Conservation (phyloP, 441 rosid species). For the Adansonia madagascariensis region DNA sequence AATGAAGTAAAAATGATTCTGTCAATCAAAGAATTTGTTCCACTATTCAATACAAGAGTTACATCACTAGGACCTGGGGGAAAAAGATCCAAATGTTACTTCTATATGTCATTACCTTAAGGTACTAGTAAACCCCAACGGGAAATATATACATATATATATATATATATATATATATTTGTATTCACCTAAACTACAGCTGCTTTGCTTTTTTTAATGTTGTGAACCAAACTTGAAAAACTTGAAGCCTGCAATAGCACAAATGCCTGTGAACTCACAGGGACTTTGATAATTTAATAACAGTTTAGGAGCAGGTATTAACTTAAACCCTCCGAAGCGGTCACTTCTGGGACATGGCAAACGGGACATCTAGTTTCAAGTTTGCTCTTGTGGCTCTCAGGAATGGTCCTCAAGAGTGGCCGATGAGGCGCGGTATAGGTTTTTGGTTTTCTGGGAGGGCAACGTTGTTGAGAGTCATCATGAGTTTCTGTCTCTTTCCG, state of each 20-base stretch:
- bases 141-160: conserved; percentile 24
- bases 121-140: conserved; percentile 29
- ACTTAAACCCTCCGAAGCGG: neutral
- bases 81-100: conserved; percentile 34
- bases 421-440: conserved; percentile 54
- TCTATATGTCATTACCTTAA: conserved; percentile 30
- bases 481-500: conserved; percentile 75
- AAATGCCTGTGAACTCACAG: neutral
- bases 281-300: conserved; percentile 22
- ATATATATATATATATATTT: conserved; percentile 25
- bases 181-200: conserved; percentile 55
- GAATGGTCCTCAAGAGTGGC: conserved; percentile 53
- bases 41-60: conserved; percentile 47
- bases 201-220: conserved; percentile 24
- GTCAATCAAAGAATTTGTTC: conserved; percentile 42
- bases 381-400: conserved; percentile 31
- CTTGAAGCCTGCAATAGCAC: conserved; percentile 19
- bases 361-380: neutral
- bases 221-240: conserved; percentile 22
- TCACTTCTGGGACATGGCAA: conserved; percentile 4
- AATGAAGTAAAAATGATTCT: conserved; percentile 26
- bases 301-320: neutral
- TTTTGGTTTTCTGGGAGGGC: conserved; percentile 59
- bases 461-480: conserved; percentile 86
- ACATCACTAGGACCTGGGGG: conserved; percentile 27